Evolutionary conservation across 1,284 basidiomycete species (phyloP).

Genomic region (Trichosporon sp.): DNA sequence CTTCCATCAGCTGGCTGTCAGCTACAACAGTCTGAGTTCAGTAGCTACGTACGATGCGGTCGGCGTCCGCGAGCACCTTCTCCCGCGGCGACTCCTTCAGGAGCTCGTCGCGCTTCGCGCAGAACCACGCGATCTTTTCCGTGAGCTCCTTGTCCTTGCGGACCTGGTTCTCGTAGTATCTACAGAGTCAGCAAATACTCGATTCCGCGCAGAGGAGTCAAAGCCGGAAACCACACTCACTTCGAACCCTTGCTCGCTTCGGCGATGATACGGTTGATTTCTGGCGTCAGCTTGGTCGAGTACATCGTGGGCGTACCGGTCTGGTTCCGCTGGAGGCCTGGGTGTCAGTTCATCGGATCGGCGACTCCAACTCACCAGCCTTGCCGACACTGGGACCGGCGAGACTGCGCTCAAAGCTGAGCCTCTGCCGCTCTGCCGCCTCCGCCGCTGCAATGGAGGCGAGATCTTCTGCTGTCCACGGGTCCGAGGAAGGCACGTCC

Average conservation of each 20-base stretch:
- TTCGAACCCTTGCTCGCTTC: conserved; percentile 50
- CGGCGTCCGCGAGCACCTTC: conserved; percentile 40
- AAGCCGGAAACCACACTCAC: conserved; percentile 18
- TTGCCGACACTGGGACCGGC: conserved; percentile 50
- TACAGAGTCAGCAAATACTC: conserved; percentile 19
- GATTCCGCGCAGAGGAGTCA: neutral
- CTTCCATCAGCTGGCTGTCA: conserved; percentile 59
- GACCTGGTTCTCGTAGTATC: conserved; percentile 47
- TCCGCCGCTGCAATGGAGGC: conserved; percentile 6
- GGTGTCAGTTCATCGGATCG: neutral
- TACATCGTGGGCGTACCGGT: conserved; percentile 27
- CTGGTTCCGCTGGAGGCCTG: conserved; percentile 46
- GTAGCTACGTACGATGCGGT: conserved; percentile 37
- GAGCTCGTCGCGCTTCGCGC: conserved; percentile 45
- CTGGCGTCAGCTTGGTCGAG: conserved; percentile 15
- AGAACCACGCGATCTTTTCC: conserved; percentile 45
- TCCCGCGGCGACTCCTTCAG: conserved; percentile 31
- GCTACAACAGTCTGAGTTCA: neutral
- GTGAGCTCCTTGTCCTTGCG: conserved; percentile 47
- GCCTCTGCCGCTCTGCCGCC: conserved; percentile 29
- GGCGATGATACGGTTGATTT: conserved; percentile 49
- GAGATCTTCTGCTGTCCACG: conserved; percentile 1
- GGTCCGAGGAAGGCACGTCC: neutral
- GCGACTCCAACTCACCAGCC: conserved; percentile 31
- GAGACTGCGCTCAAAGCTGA: conserved; percentile 45